Evolutionary conservation across 257 asterid genomes (phyloP).

Genomic region (Nicotiana otophora): DNA sequence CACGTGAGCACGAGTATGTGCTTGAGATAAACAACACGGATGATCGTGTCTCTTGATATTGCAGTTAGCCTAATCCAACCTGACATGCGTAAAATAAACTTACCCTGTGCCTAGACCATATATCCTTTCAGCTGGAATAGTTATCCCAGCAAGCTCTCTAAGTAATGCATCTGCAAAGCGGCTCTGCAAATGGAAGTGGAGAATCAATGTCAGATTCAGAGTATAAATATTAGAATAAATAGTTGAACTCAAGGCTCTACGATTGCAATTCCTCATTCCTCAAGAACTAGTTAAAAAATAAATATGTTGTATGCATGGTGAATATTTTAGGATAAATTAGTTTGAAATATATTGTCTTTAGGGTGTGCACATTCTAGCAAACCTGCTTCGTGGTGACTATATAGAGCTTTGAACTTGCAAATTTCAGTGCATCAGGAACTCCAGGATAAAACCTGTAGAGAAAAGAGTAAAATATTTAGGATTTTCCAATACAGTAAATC

Average conservation of each 20-base stretch:
- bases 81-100: conserved; percentile 13
- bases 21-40: not conserved
- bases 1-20: not conserved
- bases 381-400: conserved; percentile 96
- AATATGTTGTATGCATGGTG: not conserved
- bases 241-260: not conserved
- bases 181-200: conserved; percentile 35
- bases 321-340: not conserved
- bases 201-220: not conserved
- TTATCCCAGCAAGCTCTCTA: conserved; percentile 77
- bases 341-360: not conserved
- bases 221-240: not conserved
- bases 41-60: not conserved
- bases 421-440: conserved; percentile 87
- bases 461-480: not conserved
- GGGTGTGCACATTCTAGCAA: not conserved
- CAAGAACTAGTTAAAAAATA: not conserved
- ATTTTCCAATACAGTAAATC: not conserved
- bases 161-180: conserved; percentile 88
- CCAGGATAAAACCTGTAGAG: conserved; percentile 85
- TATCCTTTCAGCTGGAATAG: conserved; percentile 71
- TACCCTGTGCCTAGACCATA: conserved; percentile 92
- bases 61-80: not conserved
- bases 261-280: not conserved
- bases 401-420: conserved; percentile 84